phyloP scores from a whole-genome alignment of 129 eudicot genomes.

The Scalesia atractyloides region DNA sequence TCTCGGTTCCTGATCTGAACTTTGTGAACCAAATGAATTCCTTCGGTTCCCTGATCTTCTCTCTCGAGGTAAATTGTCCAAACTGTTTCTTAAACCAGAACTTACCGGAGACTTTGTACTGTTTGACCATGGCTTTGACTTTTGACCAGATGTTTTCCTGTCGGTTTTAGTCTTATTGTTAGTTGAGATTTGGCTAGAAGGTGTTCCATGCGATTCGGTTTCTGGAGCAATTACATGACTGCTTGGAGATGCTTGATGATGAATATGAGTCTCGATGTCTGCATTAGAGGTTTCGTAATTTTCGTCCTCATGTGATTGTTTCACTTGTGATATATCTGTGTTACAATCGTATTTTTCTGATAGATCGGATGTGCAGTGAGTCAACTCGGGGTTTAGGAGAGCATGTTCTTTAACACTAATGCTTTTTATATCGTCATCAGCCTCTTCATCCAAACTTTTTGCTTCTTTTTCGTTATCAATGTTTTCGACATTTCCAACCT shows the following conservation, averaged over 20 bases:
- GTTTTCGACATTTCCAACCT: slow-evolving; percentile 41
- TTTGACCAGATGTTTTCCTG: slow-evolving; percentile 42
- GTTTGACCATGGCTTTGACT: slow-evolving; percentile 48
- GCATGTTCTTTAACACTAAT: slow-evolving; percentile 39
- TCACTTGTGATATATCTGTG: slow-evolving; percentile 14
- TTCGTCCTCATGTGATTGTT: slow-evolving; percentile 24
- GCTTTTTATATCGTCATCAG: slow-evolving; percentile 14
- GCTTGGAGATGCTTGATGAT: slow-evolving; percentile 51
- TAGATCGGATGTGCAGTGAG: slow-evolving; percentile 33
- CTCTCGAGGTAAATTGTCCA: slow-evolving; percentile 64
- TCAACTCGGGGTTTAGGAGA: slow-evolving; percentile 32
- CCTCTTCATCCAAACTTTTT: slow-evolving; percentile 32
- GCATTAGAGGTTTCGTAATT: slow-evolving; percentile 14
- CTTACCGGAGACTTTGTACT: slow-evolving; percentile 55
- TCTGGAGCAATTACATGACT: slow-evolving; percentile 54
- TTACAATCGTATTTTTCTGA: slow-evolving; percentile 34
- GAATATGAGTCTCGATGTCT: background rate
- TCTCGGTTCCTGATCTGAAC: slow-evolving; percentile 75
- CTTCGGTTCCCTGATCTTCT: slow-evolving; percentile 58
- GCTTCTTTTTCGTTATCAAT: slow-evolving; percentile 40
- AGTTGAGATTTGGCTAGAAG: slow-evolving; percentile 67
- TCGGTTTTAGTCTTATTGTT: slow-evolving; percentile 46
- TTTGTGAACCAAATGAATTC: slow-evolving; percentile 72
- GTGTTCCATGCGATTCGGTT: slow-evolving; percentile 45
- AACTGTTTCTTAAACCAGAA: slow-evolving; percentile 40